phyloP scores from a whole-genome alignment of 2,329 filamentous ascomycete genomes.

The Botryotinia convoluta region DNA sequence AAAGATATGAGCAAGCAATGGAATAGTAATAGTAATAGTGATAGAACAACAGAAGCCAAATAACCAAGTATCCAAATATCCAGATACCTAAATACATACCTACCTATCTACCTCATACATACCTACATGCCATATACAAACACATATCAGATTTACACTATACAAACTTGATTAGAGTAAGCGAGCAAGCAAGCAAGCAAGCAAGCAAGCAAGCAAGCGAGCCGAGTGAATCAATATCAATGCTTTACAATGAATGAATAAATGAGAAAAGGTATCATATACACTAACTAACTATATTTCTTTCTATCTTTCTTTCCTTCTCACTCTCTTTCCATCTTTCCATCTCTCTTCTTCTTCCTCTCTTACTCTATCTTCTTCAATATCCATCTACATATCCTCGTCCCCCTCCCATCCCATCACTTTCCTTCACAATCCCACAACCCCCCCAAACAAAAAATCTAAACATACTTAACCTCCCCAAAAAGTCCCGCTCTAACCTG shows the following conservation, averaged over 20 bases:
- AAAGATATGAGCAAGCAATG: no score
- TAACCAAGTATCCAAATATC: no score
- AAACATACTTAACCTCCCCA: conserved; percentile 66
- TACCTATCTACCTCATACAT: no score
- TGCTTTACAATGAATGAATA: no score
- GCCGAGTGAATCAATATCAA: background rate
- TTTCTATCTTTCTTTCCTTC: background rate
- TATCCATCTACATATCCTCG: no score
- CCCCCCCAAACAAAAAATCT: conserved; percentile 10
- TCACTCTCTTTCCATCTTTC: background rate
- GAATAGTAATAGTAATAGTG: no score
- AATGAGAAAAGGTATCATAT: conserved; percentile 4
- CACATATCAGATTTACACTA: background rate
- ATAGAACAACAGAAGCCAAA: no score
- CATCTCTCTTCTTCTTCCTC: background rate
- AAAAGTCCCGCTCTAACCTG: conserved; percentile 74
- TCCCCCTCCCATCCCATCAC: no score
- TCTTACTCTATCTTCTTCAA: background rate
- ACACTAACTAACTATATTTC: background rate
- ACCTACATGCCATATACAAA: no score
- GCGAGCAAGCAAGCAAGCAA: background rate
- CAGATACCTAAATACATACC: no score
- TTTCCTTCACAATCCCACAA: background rate
- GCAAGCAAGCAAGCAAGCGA: background rate
- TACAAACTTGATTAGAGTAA: background rate